These are phyloP conservation scores for Fraxinus cuspidata DNA, from an alignment of 257 asterid species.

Conservation along the genomic window DNA sequence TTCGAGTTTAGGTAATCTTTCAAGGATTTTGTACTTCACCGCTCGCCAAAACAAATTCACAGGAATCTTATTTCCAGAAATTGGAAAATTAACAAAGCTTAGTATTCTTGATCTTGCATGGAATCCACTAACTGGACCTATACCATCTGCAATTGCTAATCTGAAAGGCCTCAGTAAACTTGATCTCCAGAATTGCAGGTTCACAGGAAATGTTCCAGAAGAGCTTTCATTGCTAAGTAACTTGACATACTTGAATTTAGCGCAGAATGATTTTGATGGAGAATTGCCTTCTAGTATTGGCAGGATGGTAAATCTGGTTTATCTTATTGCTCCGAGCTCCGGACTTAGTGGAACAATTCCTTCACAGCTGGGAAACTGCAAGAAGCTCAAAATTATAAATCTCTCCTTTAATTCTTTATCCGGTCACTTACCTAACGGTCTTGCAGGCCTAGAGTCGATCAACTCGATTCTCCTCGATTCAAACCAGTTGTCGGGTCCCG, in stretches of 20 bases:
- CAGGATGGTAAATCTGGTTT: conserved; percentile 42
- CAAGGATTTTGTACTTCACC: conserved; percentile 43
- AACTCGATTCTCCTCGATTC: conserved; percentile 50
- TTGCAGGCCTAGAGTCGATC: conserved; percentile 54
- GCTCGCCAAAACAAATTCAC: conserved; percentile 54
- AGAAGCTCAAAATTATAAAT: conserved; percentile 47
- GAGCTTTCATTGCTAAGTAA: conserved; percentile 48
- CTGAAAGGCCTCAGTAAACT: conserved; percentile 46
- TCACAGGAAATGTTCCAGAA: conserved; percentile 54
- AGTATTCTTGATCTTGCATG: conserved; percentile 51
- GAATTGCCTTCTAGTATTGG: conserved; percentile 63
- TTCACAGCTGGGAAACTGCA: conserved; percentile 54
- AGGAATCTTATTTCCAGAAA: conserved; percentile 44
- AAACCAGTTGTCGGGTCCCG: conserved; percentile 58
- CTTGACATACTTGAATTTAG: conserved; percentile 57
- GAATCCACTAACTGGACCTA: conserved; percentile 51
- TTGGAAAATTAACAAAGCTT: conserved; percentile 54
- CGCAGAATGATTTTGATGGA: conserved; percentile 52
- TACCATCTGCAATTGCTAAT: conserved; percentile 52
- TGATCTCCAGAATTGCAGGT: conserved; percentile 52
- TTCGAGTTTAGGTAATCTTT: conserved; percentile 48
- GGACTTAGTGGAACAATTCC: conserved; percentile 69
- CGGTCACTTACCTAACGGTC: conserved; percentile 57
- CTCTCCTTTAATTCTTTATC: conserved; percentile 60
- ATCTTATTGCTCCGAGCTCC: conserved; percentile 51